Evolutionary conservation across 768 basidiomycete species (phyloP), one percentile per base, ranked within the genome.

Genomic region (Macrolepiota dolichaula): DNA sequence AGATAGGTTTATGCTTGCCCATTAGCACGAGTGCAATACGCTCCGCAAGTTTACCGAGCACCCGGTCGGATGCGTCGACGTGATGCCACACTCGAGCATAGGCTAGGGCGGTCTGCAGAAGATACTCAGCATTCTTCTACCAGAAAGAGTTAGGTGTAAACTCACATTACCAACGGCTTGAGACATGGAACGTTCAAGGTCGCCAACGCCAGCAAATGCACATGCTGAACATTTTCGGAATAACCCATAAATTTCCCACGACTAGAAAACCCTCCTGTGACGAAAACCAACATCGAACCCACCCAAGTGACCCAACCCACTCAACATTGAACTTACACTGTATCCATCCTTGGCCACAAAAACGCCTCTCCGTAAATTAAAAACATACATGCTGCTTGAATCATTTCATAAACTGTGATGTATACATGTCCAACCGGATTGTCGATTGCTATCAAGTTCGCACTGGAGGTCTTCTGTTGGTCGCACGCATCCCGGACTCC

Each of bases 1-100:
- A 98, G 42, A 96, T 93, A 5, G 96, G 96, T 71, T 98, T 99
- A 74, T 98, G 95, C 77, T 98, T 99, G 70, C 96, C 97, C 96
- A 98, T 98, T 50, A 99, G 82, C 35, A 95, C 94, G 61, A 93
- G 84, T 2, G 97, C 96, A 67, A 99, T 97, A 37, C 94, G 84
- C 67, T 92, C 89, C 5, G 97, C 96, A 10, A 98, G 83, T 79
- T 96, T 94, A 71, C 97, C 97, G 17, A 98, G 81, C n/a, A 95
- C 79, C 40, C 96, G 87, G 67, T 92, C 91, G 10, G 90, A 82
- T 12, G 96, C 95, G 68, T 96, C 90, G 64, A 94, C 93, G 63
- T 92, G 92, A 72, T 98, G 94, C 97, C 96, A 99, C 49, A 94
- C 87, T 50, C 96, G 82, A n/a, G 93, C 90, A 68, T 94, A 95